phyloP scores from a whole-genome alignment of 306 rosid species.

The Casuarina cunninghamiana region DNA sequence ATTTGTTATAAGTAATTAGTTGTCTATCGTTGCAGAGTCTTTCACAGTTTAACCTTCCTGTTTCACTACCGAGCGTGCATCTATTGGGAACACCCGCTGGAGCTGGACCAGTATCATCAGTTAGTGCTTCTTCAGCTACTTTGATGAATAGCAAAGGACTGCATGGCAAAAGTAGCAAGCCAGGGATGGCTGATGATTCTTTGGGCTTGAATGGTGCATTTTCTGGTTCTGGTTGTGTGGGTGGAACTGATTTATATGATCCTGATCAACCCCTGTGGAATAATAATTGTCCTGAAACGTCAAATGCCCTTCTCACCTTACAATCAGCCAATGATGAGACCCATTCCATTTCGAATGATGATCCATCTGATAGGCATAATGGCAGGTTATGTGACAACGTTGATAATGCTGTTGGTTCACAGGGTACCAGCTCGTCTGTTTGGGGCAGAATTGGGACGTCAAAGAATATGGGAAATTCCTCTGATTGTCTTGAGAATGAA shows the following conservation, averaged over 20 bases:
- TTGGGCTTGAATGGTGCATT: constrained; percentile 66
- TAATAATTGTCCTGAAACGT: constrained; percentile 67
- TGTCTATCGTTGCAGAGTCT: constrained; percentile 60
- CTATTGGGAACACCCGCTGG: constrained; percentile 69
- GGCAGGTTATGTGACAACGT: constrained; percentile 38
- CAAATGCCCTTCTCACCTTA: constrained; percentile 58
- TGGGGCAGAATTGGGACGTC: constrained; percentile 91
- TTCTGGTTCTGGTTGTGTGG: constrained; percentile 58
- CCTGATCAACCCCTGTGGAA: constrained; percentile 99
- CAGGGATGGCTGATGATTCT: constrained; percentile 63
- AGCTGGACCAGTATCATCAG: constrained; percentile 71
- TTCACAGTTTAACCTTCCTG: constrained; percentile 98
- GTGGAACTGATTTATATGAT: constrained; percentile 90
- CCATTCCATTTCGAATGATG: constrained; percentile 56
- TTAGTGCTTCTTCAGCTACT: constrained; percentile 57
- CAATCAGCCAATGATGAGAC: constrained; percentile 72
- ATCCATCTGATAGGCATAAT: constrained; percentile 45
- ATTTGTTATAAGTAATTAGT: constrained; percentile 25
- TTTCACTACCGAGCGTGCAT: constrained; percentile 81
- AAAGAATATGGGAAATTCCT: constrained; percentile 48
- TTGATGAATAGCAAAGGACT: constrained; percentile 65
- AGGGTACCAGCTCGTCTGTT: constrained; percentile 60
- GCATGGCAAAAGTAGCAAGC: constrained; percentile 57
- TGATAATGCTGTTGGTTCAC: constrained; percentile 56
- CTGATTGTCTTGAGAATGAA: constrained; percentile 57